A percentile compares a stretch with the other conserved stretches of the same genome.
These are phyloP conservation scores for Yamadazyma epiphylla DNA, from an alignment of 1,139 yeast species.

Conservation along the genomic window DNA sequence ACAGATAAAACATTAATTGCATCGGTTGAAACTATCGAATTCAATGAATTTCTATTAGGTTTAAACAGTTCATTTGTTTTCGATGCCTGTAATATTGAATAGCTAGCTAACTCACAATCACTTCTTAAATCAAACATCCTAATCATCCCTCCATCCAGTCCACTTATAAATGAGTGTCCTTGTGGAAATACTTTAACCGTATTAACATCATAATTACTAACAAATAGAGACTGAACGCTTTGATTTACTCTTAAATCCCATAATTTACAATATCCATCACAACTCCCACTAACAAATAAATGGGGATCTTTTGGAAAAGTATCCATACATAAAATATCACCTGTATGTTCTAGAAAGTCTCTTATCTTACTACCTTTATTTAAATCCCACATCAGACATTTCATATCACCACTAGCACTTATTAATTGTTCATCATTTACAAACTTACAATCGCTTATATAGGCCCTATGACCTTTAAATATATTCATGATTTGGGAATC, in stretches of 20 bases:
- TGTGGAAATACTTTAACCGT: constrained; percentile 66
- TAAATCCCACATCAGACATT: constrained; percentile 79
- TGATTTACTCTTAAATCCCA: constrained; percentile 64
- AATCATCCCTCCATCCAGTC: constrained; percentile 78
- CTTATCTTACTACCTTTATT: constrained; percentile 50
- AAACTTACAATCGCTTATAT: constrained; percentile 73
- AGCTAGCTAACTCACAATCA: constrained; percentile 64
- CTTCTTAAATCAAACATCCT: constrained; percentile 73
- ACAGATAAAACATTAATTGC: constrained; percentile 49
- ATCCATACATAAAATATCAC: constrained; percentile 67
- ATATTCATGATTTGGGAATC: constrained; percentile 38
- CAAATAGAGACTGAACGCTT: constrained; percentile 58
- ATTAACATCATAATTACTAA: constrained; percentile 66
- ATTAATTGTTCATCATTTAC: constrained; percentile 48
- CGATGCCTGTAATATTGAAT: constrained; percentile 29
- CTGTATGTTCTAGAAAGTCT: constrained; percentile 71
- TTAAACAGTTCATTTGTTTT: constrained; percentile 8
- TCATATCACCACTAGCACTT: constrained; percentile 83
- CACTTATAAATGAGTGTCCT: constrained; percentile 62
- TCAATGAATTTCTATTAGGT: constrained; percentile 10
- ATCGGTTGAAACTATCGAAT: constrained; percentile 9
- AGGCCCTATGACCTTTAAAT: constrained; percentile 79
- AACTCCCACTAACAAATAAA: constrained; percentile 66
- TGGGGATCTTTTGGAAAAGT: constrained; percentile 22
- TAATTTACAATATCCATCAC: constrained; percentile 67